Evolutionary conservation across 208 protist genomes (phyloP).

Genomic region (Wallacemonas rigidus): DNA sequence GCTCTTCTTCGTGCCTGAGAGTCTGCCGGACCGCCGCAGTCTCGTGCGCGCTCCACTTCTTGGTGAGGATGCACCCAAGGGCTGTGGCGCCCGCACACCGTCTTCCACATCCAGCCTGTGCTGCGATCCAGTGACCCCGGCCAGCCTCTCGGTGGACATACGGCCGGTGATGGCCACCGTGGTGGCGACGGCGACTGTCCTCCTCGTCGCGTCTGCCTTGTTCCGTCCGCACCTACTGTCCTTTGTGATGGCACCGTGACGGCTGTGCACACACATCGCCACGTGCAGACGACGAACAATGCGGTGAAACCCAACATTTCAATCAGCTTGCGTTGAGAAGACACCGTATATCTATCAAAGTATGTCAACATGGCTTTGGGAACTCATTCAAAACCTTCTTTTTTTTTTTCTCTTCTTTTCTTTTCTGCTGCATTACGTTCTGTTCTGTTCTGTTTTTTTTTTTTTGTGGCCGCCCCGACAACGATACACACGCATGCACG

Average conservation of each 20-base stretch:
- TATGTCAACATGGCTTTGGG: too few relatives aligned
- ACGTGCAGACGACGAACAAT: neutral
- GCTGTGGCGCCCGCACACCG: neutral
- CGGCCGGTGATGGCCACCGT: neutral
- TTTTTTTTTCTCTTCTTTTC: too few relatives aligned
- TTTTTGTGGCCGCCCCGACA: too few relatives aligned
- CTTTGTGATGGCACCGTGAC: neutral
- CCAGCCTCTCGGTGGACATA: neutral
- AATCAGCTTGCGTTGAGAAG: too few relatives aligned
- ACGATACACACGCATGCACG: too few relatives aligned
- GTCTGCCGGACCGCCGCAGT: slow-evolving; percentile 3
- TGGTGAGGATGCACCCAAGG: neutral
- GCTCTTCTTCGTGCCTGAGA: slow-evolving; percentile 18
- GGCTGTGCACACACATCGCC: neutral
- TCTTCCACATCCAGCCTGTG: neutral
- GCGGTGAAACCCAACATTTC: too few relatives aligned
- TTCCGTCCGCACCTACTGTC: neutral
- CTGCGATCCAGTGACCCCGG: neutral
- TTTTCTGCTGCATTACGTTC: too few relatives aligned
- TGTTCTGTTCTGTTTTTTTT: too few relatives aligned
- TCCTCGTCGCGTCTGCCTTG: neutral
- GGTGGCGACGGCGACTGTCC: neutral
- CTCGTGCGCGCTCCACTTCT: neutral
- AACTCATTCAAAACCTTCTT: too few relatives aligned
- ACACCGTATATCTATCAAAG: too few relatives aligned